phyloP scores from a whole-genome alignment of 2,329 filamentous ascomycete species.

The Stachybotrys echinatus region DNA sequence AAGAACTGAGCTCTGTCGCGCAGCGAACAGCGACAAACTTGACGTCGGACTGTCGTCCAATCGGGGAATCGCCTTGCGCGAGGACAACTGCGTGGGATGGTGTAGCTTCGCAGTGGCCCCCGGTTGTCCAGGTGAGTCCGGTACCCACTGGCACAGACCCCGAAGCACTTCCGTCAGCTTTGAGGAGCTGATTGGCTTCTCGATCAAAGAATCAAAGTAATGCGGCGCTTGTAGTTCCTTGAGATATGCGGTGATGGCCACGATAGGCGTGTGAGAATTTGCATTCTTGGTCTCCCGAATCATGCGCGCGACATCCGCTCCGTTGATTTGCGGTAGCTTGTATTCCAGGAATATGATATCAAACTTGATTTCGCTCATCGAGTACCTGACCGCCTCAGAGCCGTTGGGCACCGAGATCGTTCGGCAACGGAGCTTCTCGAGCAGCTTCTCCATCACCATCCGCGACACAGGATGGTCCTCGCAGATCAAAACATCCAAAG shows the following conservation, averaged over 20 bases:
- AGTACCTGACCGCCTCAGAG: constrained; percentile 85
- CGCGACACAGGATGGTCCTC: constrained; percentile 96
- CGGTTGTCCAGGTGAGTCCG: constrained; percentile 50
- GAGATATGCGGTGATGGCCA: constrained; percentile 95
- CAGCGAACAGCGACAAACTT: constrained; percentile 65
- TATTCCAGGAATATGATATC: constrained; percentile 99
- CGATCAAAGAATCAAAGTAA: constrained; percentile 91
- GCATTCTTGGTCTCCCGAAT: constrained; percentile 94
- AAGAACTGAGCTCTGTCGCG: constrained; percentile 68
- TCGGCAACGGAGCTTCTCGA: constrained; percentile 91
- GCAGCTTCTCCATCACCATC: constrained; percentile 96
- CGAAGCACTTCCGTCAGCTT: constrained; percentile 87
- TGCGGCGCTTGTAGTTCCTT: constrained; percentile 94
- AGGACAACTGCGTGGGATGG: constrained; percentile 56
- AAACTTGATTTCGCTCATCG: constrained; percentile 96
- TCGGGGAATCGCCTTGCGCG: constrained; percentile 59
- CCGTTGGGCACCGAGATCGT: constrained; percentile 90
- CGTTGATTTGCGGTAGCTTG: constrained; percentile 90
- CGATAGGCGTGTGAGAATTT: constrained; percentile 90
- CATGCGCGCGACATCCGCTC: constrained; percentile 94
- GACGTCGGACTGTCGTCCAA: constrained; percentile 81
- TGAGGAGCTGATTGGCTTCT: constrained; percentile 91
- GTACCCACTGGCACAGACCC: constrained; percentile 88
- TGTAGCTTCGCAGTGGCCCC: constrained; percentile 42
- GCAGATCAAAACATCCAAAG: constrained; percentile 90